Evolutionary conservation across 2,329 filamentous ascomycete genomes (phyloP), one percentile per base, ranked within the genome.

Genomic region (Fusarium albosuccineum): DNA sequence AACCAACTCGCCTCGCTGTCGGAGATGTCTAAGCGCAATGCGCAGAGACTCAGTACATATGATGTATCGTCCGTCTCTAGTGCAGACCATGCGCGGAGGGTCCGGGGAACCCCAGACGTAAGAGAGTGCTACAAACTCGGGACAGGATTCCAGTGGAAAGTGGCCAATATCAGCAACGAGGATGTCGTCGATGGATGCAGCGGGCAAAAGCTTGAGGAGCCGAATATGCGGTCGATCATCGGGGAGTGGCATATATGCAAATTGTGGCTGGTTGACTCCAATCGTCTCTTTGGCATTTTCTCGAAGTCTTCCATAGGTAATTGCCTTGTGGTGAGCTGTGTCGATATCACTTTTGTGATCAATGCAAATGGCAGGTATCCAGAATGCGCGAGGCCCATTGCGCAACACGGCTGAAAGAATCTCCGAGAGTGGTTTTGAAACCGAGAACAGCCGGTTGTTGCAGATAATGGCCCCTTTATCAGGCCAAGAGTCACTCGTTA

Each of bases 371-470:
- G 41, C 41, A 2, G 33, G 39, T 8, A 58, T 48, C 27, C 42
- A 62, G 39, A 62, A 62, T 29, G 54, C 37, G n/a, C 60, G 54
- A 22, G 54, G 54, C 1, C 54, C 60, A 9, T 53, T 62, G 10
- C 40, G 34, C 26, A 62, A 29, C 14, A 62, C 30, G 22, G 48
- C 49, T 11, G 53, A 57, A 9, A 62, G 49, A 13, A 62, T 55
- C 27, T 62, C 44, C 2, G 50, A 37, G 5, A 52, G 54, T 6
- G 30, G 30, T 33, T 51, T 62, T 9, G 60, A 40, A 17, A 58
- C 54, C 11, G 56, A 54, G n/a, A 58, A 29, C 9, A 62, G 37
- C 33, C 54, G 49, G 29, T 55, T 62, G 30, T 62, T 62, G 60
- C 60, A 62, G 16, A 58, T 58, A 13, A 62, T 6, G 7, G 54